Percentiles rank a stretch among this genome's conserved stretches.
phyloP scores from a whole-genome alignment of 2,329 filamentous ascomycete genomes.

The Proliferodiscus dingleyae region DNA sequence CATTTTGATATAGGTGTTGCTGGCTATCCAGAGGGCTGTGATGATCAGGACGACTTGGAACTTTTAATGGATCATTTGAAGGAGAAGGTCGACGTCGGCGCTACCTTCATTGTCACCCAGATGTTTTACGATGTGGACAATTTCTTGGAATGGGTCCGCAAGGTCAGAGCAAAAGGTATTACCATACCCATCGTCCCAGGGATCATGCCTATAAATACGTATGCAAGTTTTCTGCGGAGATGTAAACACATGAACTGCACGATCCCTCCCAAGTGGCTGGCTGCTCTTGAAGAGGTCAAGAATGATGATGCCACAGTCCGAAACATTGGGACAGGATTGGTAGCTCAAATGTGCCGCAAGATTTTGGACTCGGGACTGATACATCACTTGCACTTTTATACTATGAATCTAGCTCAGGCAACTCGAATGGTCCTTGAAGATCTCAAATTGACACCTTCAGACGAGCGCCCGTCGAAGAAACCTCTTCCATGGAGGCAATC shows the following conservation, averaged over 20 bases:
- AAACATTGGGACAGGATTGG: constrained; percentile 79
- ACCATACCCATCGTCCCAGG: constrained; percentile 77
- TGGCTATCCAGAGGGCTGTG: constrained; percentile 91
- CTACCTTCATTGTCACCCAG: constrained; percentile 91
- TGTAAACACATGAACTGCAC: constrained; percentile 87
- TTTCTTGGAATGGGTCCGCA: constrained; percentile 85
- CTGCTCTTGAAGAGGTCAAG: constrained; percentile 84
- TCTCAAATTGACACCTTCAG: constrained; percentile 72
- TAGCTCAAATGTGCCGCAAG: constrained; percentile 85
- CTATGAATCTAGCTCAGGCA: constrained; percentile 95
- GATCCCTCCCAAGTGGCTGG: constrained; percentile 76
- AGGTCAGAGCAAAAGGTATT: constrained; percentile 81
- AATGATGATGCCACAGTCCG: constrained; percentile 92
- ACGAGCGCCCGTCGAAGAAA: constrained; percentile 74
- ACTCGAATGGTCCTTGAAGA: constrained; percentile 93
- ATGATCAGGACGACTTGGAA: constrained; percentile 87
- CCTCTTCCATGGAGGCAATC: constrained; percentile 96
- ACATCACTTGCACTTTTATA: constrained; percentile 93
- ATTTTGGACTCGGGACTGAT: constrained; percentile 75
- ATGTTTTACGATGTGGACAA: constrained; percentile 99
- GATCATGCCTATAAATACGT: constrained; percentile 92
- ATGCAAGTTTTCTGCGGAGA: constrained; percentile 84
- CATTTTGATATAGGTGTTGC: constrained; percentile 98
- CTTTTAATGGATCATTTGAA: constrained; percentile 86
- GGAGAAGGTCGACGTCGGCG: constrained; percentile 93